Evolutionary conservation across 1,284 basidiomycete species (phyloP).

Genomic region (Phylloporus sp.): DNA sequence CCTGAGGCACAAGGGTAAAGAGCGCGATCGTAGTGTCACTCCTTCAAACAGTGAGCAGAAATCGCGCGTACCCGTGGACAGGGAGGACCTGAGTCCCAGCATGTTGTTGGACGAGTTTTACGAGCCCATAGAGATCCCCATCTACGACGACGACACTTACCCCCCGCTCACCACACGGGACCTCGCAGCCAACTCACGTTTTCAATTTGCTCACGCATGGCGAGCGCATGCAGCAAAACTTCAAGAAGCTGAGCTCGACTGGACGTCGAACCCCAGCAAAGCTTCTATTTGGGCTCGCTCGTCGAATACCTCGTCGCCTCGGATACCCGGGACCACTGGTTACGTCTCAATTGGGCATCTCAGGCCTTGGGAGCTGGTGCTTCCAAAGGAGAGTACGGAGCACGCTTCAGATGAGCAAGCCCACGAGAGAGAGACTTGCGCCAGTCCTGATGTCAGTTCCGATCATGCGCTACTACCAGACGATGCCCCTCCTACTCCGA

Average conservation of each 20-base stretch:
- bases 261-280: slow-evolving; percentile 8
- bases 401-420: not conserved
- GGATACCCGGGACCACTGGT: slow-evolving; percentile 16
- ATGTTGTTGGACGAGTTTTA: slow-evolving; percentile 21
- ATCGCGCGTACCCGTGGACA: not conserved
- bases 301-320: slow-evolving; percentile 8
- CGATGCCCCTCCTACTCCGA: not conserved
- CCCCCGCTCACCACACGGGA: slow-evolving; percentile 25
- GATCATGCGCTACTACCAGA: not conserved
- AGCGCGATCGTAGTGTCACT: slow-evolving; percentile 20
- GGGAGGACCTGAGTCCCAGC: not conserved
- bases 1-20: slow-evolving; percentile 31
- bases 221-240: slow-evolving; percentile 26
- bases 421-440: not conserved
- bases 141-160: slow-evolving; percentile 26
- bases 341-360: slow-evolving; percentile 19
- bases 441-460: not conserved
- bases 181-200: slow-evolving; percentile 33
- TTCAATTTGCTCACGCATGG: slow-evolving; percentile 34
- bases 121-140: slow-evolving; percentile 20
- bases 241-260: slow-evolving; percentile 15
- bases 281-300: slow-evolving; percentile 15
- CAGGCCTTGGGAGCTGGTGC: slow-evolving; percentile 28
- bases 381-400: not conserved
- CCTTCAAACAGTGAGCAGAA: slow-evolving; percentile 8